Evolutionary conservation across 2,329 filamentous ascomycete species (phyloP).

Genomic region (Neonectria magnoliae): DNA sequence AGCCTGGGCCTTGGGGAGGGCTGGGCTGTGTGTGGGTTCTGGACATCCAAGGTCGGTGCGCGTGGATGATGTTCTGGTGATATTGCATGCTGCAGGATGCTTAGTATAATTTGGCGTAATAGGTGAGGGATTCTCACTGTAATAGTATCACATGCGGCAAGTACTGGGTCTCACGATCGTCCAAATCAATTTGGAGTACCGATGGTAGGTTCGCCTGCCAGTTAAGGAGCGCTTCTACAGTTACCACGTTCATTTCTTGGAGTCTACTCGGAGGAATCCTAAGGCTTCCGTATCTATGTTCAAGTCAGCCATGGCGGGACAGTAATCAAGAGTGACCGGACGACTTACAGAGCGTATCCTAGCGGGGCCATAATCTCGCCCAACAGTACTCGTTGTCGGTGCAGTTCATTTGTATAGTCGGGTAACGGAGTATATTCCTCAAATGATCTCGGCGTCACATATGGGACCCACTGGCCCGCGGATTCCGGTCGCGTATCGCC

Average conservation of each 20-base stretch:
- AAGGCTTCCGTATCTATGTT: conserved; percentile 33
- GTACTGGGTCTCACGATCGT: conserved; percentile 25
- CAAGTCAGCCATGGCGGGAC: background rate
- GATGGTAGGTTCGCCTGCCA: conserved; percentile 35
- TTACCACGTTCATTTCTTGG: conserved; percentile 34
- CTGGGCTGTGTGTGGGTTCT: conserved; percentile 33
- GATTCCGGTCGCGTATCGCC: conserved; percentile 13
- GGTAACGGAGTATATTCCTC: conserved; percentile 18
- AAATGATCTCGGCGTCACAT: conserved; percentile 24
- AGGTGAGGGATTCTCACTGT: conserved; percentile 26
- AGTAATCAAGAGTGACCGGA: background rate
- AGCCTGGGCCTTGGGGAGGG: conserved; percentile 36
- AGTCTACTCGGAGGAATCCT: conserved; percentile 26
- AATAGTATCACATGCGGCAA: conserved; percentile 40
- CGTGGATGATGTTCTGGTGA: conserved; percentile 40
- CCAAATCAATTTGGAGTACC: conserved; percentile 31
- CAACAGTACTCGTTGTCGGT: conserved; percentile 27
- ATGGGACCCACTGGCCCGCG: conserved; percentile 26
- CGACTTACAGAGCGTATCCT: conserved; percentile 36
- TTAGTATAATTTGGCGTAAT: background rate
- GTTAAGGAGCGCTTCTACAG: conserved; percentile 29
- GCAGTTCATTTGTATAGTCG: conserved; percentile 29
- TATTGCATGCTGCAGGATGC: conserved; percentile 39
- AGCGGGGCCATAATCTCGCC: conserved; percentile 39
- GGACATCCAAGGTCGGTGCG: conserved; percentile 43